These are phyloP conservation scores for Cytospora leucostoma DNA, from an alignment of 2,329 filamentous ascomycete species.

Conservation along the genomic window DNA sequence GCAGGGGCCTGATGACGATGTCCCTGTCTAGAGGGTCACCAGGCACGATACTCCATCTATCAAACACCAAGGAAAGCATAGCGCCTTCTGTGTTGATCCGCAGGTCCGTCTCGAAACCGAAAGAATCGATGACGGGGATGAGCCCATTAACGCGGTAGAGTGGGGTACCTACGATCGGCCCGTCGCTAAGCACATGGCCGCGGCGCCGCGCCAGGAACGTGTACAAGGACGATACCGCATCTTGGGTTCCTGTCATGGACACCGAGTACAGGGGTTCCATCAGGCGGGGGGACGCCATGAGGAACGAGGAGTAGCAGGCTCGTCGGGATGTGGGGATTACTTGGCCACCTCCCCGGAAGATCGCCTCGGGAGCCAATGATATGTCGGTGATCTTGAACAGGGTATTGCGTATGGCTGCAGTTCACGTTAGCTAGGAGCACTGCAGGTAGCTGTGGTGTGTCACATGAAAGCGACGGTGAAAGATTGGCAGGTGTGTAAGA, in stretches of 20 bases:
- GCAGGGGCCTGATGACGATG: slow-evolving; percentile 77
- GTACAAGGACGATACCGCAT: slow-evolving; percentile 85
- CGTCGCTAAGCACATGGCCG: slow-evolving; percentile 92
- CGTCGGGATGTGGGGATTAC: slow-evolving; percentile 94
- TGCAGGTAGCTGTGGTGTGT: slow-evolving; percentile 4
- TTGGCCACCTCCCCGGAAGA: slow-evolving; percentile 92
- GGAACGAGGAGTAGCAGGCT: slow-evolving; percentile 92
- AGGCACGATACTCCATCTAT: slow-evolving; percentile 93
- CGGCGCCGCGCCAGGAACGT: slow-evolving; percentile 85
- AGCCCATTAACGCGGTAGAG: slow-evolving; percentile 89
- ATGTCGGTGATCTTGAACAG: slow-evolving; percentile 97
- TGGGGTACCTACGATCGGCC: slow-evolving; percentile 89
- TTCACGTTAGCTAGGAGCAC: slow-evolving; percentile 20
- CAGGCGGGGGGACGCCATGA: slow-evolving; percentile 92
- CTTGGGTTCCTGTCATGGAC: slow-evolving; percentile 88
- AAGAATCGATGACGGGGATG: slow-evolving; percentile 94
- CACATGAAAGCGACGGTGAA: slow-evolving; percentile 11
- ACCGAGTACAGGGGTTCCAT: slow-evolving; percentile 97
- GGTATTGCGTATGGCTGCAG: slow-evolving; percentile 85
- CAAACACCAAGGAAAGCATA: slow-evolving; percentile 88
- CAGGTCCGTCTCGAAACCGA: slow-evolving; percentile 96
- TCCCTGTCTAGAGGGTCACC: slow-evolving; percentile 92
- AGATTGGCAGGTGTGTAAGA: slow-evolving; percentile 8
- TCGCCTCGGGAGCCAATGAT: slow-evolving; percentile 81
- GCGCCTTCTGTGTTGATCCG: slow-evolving; percentile 95